phyloP scores from a whole-genome alignment of 176 grass and related monocot species.

The Cenchrus americanus region DNA sequence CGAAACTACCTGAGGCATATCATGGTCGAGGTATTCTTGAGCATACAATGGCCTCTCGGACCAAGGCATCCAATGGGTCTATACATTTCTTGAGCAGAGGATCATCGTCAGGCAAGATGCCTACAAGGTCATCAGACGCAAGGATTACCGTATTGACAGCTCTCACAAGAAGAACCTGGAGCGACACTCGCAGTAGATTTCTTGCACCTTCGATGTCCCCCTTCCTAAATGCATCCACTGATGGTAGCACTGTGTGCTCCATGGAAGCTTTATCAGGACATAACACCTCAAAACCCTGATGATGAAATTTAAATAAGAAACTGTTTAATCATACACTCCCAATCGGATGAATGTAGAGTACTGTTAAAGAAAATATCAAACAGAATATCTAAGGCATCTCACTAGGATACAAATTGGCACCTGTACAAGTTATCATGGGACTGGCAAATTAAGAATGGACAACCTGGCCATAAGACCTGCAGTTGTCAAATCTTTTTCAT shows the following conservation, averaged over 20 bases:
- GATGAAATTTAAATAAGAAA: constrained; percentile 9
- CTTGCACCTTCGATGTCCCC: constrained; percentile 76
- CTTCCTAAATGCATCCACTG: constrained; percentile 56
- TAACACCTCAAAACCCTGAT: constrained; percentile 79
- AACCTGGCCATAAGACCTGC: constrained; percentile 25
- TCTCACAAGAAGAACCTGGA: constrained; percentile 79
- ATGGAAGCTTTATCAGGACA: constrained; percentile 70
- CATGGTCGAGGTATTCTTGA: constrained; percentile 37
- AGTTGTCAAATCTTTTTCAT: constrained; percentile 31
- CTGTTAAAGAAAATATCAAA: not conserved
- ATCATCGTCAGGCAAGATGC: constrained; percentile 72
- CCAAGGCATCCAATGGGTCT: constrained; percentile 74
- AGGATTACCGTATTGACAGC: constrained; percentile 71
- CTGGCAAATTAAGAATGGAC: constrained; percentile 29
- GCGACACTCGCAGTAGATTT: constrained; percentile 70
- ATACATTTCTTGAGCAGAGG: constrained; percentile 71
- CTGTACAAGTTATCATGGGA: constrained; percentile 18
- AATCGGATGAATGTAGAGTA: constrained; percentile 8
- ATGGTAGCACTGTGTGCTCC: constrained; percentile 66
- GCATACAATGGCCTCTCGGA: constrained; percentile 46
- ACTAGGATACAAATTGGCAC: constrained; percentile 25
- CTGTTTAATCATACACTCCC: constrained; percentile 9
- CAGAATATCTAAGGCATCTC: constrained; percentile 34
- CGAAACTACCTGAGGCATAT: not conserved
- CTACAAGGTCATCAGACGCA: constrained; percentile 66